These are phyloP conservation scores for Pterocarpus macrocarpus DNA, from an alignment of 306 rosid genomes.

Conservation along the genomic window DNA sequence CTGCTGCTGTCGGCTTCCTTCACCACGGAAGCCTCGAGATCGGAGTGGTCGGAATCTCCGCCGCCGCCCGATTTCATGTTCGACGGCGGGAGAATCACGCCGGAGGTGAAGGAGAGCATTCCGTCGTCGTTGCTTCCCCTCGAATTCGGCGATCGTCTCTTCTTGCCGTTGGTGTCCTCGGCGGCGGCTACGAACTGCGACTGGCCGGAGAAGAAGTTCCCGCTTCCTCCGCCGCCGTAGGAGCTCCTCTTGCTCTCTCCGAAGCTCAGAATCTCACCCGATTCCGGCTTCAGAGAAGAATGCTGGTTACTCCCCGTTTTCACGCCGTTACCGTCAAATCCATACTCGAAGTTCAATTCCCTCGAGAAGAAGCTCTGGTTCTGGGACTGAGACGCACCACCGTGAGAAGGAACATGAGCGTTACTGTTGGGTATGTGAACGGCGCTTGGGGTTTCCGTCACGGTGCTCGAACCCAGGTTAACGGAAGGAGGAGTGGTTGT, in stretches of 20 bases:
- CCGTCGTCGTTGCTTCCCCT: slow-evolving; percentile 83
- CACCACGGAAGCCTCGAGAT: slow-evolving; percentile 90
- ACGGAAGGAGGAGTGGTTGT: slow-evolving; percentile 23
- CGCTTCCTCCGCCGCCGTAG: slow-evolving; percentile 29
- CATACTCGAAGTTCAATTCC: slow-evolving; percentile 76
- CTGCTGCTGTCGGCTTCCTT: slow-evolving; percentile 75
- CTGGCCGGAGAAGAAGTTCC: slow-evolving; percentile 62
- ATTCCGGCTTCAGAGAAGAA: slow-evolving; percentile 76
- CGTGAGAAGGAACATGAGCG: not conserved
- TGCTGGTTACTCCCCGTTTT: slow-evolving; percentile 56
- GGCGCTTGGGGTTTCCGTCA: slow-evolving; percentile 69
- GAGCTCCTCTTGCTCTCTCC: slow-evolving; percentile 76
- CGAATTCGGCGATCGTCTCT: slow-evolving; percentile 77
- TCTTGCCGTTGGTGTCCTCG: slow-evolving; percentile 66
- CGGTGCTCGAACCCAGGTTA: slow-evolving; percentile 64
- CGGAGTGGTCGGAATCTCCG: slow-evolving; percentile 86
- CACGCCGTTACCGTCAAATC: slow-evolving; percentile 53
- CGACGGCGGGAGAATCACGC: slow-evolving; percentile 66
- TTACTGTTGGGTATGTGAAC: slow-evolving; percentile 50
- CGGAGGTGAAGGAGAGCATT: slow-evolving; percentile 92
- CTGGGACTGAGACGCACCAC: slow-evolving; percentile 47
- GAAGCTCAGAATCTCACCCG: slow-evolving; percentile 85
- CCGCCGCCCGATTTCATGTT: slow-evolving; percentile 56
- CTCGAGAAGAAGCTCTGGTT: slow-evolving; percentile 67
- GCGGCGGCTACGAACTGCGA: slow-evolving; percentile 56